Evolutionary conservation across 352 stramenopile species (phyloP).

Genomic region (Globisporangium viniferum): DNA sequence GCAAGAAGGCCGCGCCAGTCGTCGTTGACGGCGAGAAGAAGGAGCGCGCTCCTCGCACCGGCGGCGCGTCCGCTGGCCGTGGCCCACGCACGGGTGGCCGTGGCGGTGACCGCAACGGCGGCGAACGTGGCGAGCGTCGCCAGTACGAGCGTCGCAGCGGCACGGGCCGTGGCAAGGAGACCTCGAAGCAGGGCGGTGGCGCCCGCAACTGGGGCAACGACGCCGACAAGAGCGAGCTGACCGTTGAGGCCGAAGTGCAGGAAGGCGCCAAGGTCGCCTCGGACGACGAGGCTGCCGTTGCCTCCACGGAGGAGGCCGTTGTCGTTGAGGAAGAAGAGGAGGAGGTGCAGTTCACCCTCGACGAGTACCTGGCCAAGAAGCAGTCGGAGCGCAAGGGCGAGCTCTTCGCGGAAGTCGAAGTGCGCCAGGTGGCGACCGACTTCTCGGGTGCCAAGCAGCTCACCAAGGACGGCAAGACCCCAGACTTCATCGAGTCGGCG

Average conservation of each 20-base stretch:
- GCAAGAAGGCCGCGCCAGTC: slow-evolving; percentile 48
- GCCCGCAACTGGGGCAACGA: slow-evolving; percentile 97
- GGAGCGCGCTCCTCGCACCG: slow-evolving; percentile 44
- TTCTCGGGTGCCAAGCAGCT: slow-evolving; percentile 75
- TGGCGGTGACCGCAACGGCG: slow-evolving; percentile 44
- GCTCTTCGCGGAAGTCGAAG: slow-evolving; percentile 78
- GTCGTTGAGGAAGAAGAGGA: slow-evolving; percentile 70
- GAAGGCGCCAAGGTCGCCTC: slow-evolving; percentile 45
- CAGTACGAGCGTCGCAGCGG: slow-evolving; percentile 93
- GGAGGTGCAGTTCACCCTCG: slow-evolving; percentile 78
- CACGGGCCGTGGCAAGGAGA: slow-evolving; percentile 95
- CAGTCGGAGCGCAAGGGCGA: slow-evolving; percentile 65
- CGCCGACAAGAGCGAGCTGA: slow-evolving; percentile 88
- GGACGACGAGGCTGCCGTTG: slow-evolving; percentile 59
- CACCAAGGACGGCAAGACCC: slow-evolving; percentile 86
- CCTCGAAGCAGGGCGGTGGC: slow-evolving; percentile 93
- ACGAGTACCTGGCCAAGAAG: slow-evolving; percentile 85
- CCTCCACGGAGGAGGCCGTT: slow-evolving; percentile 33
- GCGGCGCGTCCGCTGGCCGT: slow-evolving; percentile 38
- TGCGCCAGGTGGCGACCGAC: slow-evolving; percentile 88
- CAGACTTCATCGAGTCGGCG: slow-evolving; percentile 84
- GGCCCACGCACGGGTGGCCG: slow-evolving; percentile 40
- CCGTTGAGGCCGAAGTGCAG: slow-evolving; percentile 50
- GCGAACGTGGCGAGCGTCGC: slow-evolving; percentile 65
- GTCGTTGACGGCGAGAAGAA: slow-evolving; percentile 49